Percentiles rank a stretch among this genome's conserved stretches.
Evolutionary conservation across 2,329 filamentous ascomycete species (phyloP).

Genomic region (Aspergillus pseudoglaucus): DNA sequence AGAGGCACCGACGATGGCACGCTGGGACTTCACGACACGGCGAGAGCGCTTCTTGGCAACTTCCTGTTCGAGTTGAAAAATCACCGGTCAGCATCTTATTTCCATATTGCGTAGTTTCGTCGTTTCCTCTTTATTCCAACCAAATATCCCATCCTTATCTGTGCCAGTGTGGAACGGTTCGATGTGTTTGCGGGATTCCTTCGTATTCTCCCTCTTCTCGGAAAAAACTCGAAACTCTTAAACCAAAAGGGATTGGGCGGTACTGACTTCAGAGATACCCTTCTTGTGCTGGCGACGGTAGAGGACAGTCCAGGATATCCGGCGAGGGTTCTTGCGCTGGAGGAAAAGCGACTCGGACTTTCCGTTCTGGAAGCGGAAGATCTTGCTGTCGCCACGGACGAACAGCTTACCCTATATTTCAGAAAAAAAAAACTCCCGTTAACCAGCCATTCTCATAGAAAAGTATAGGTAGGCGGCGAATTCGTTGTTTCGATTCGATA

Average conservation of each 20-base stretch:
- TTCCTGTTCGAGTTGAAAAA: conserved; percentile 60
- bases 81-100: conserved; percentile 20
- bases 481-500: not conserved
- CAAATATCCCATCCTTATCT: not conserved
- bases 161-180: not conserved
- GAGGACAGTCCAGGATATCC: conserved; percentile 96
- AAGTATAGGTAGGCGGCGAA: not conserved
- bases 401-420: conserved; percentile 88
- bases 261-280: conserved; percentile 98
- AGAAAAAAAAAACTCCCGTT: conserved; percentile 24
- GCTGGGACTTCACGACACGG: conserved; percentile 96
- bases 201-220: conserved; percentile 2
- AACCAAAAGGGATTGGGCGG: conserved; percentile 14
- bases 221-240: conserved; percentile 10
- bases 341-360: conserved; percentile 99
- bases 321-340: conserved; percentile 99
- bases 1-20: conserved; percentile 97
- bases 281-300: conserved; percentile 99
- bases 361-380: conserved; percentile 99
- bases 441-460: conserved; percentile 8
- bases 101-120: conserved; percentile 1
- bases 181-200: not conserved
- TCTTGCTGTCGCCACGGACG: conserved; percentile 98
- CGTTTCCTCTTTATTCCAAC: conserved; percentile 10
- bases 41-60: conserved; percentile 99